Percentiles rank a stretch among this genome's conserved stretches.
Evolutionary conservation across 73 alveolate genomes (phyloP).

Genomic region (Tetrahymena thermophila): DNA sequence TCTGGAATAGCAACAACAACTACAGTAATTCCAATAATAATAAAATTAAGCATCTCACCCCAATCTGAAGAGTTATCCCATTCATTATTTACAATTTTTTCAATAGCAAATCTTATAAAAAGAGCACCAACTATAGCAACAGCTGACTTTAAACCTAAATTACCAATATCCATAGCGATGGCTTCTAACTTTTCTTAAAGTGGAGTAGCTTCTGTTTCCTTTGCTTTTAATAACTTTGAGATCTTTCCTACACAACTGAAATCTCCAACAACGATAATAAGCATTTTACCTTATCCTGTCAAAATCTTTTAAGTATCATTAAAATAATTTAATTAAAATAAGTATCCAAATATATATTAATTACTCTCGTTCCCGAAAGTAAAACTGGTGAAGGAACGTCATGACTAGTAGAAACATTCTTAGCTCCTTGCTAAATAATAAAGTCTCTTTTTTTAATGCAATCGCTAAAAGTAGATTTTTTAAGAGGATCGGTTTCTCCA

Average conservation of each 20-base stretch:
- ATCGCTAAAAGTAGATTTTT: slow-evolving; percentile 35
- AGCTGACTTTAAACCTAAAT: slow-evolving; percentile 81
- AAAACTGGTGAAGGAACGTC: slow-evolving; percentile 70
- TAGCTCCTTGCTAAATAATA: not conserved
- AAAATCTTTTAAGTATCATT: slow-evolving; percentile 47
- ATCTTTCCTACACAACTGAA: slow-evolving; percentile 60
- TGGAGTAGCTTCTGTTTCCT: slow-evolving; percentile 22
- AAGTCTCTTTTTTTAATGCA: slow-evolving; percentile 46
- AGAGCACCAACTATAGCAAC: slow-evolving; percentile 69
- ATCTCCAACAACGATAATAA: slow-evolving; percentile 59
- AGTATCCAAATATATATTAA: not conserved
- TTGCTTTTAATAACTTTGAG: slow-evolving; percentile 5
- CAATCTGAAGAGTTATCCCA: slow-evolving; percentile 11
- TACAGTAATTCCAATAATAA: slow-evolving; percentile 60
- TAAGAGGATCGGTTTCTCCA: slow-evolving; percentile 64
- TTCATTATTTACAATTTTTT: slow-evolving; percentile 6
- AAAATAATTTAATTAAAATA: not conserved
- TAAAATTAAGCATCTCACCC: slow-evolving; percentile 46
- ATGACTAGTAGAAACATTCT: slow-evolving; percentile 30
- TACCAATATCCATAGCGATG: slow-evolving; percentile 89
- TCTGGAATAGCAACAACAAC: slow-evolving; percentile 78
- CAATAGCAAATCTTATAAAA: slow-evolving; percentile 51
- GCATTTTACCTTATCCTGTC: slow-evolving; percentile 69
- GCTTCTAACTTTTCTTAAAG: slow-evolving; percentile 82
- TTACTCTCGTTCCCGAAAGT: slow-evolving; percentile 60